phyloP scores from a whole-genome alignment of 1,284 basidiomycete species.

The Boletus smithii region DNA sequence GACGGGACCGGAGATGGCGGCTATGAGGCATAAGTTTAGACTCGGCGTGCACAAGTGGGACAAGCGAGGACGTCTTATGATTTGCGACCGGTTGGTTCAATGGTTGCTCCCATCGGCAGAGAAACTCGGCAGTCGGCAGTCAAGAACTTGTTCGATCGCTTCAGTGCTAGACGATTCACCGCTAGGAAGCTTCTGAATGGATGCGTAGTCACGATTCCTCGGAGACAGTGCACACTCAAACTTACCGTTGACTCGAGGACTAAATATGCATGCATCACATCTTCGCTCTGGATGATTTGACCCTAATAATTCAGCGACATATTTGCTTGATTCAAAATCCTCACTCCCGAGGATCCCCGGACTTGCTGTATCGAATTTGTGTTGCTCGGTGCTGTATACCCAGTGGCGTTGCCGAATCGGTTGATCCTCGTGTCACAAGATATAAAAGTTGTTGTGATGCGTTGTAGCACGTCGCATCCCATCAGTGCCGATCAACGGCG shows the following conservation, averaged over 20 bases:
- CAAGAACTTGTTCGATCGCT: slow-evolving; percentile 5
- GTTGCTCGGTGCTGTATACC: too few species aligned
- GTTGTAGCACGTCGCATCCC: not conserved
- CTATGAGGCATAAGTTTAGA: not conserved
- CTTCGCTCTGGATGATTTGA: not conserved
- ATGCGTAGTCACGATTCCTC: too few species aligned
- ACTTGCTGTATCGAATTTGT: too few species aligned
- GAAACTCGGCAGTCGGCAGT: slow-evolving; percentile 3
- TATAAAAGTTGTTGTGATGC: not conserved
- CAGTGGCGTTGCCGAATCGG: too few species aligned
- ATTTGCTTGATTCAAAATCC: too few species aligned
- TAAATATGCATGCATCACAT: too few species aligned
- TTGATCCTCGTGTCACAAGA: not conserved
- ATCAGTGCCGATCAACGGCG: not conserved
- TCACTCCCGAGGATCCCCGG: too few species aligned
- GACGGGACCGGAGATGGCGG: slow-evolving; percentile 13
- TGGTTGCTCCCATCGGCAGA: slow-evolving; percentile 17
- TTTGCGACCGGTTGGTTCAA: not conserved
- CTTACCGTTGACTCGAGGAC: too few species aligned
- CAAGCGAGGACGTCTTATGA: slow-evolving; percentile 5
- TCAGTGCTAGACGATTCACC: not conserved
- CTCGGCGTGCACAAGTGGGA: slow-evolving; percentile 1
- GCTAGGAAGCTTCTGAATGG: too few species aligned
- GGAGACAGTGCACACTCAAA: too few species aligned
- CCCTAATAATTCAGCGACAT: too few species aligned